Conservation (phyloP, 2,329 filamentous ascomycete species). For the Cordyceps farinosa region DNA sequence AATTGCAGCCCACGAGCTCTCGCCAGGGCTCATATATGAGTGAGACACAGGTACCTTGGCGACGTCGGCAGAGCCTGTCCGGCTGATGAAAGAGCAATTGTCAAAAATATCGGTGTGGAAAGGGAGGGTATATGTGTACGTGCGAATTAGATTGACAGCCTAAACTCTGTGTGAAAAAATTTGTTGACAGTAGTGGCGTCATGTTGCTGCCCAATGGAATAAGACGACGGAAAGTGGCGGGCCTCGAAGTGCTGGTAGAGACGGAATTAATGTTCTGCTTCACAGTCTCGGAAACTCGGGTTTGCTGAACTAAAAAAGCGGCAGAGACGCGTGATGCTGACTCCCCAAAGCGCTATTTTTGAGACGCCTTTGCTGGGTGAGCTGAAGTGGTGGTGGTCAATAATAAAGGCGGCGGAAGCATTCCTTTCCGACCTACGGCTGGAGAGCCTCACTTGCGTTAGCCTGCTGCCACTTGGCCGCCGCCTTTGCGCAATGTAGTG, state of each 20-base stretch:
- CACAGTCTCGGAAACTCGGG: not conserved
- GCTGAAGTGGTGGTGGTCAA: not conserved
- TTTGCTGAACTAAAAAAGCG: not conserved
- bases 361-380: not conserved
- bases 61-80: not conserved
- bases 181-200: constrained; percentile 4
- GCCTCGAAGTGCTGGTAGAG: not conserved
- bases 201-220: constrained; percentile 14
- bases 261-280: not conserved
- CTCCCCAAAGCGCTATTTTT: not conserved
- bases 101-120: constrained; percentile 13
- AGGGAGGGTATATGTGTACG: constrained; percentile 5
- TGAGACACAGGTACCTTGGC: constrained; percentile 11
- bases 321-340: not conserved
- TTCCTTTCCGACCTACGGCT: not conserved
- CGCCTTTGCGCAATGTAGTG: not conserved
- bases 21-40: constrained; percentile 1
- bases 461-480: not conserved
- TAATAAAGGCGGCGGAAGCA: not conserved
- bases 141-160: not conserved
- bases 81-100: not conserved
- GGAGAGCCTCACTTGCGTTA: constrained; percentile 2
- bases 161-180: not conserved
- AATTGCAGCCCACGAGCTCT: not conserved
- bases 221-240: constrained; percentile 14